Evolutionary conservation across 257 asterid genomes (phyloP).

Genomic region (Phtheirospermum japonicum): DNA sequence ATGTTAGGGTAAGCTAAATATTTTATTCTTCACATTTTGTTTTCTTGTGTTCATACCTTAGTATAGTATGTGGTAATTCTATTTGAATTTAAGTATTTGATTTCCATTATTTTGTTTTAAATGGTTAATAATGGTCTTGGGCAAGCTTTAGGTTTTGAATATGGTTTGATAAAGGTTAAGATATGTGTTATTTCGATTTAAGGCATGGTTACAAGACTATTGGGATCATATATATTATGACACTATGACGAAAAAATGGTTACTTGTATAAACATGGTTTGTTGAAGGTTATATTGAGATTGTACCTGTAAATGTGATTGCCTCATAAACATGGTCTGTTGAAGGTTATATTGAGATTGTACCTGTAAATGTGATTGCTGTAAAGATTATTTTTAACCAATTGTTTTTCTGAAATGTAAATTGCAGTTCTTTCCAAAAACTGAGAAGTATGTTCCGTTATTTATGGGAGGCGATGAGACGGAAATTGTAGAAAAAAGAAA

Average conservation of each 20-base stretch:
- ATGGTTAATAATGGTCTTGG: neutral
- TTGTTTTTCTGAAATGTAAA: constrained; percentile 24
- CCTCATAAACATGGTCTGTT: constrained; percentile 7
- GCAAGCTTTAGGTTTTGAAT: neutral
- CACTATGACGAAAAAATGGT: neutral
- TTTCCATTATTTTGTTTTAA: neutral
- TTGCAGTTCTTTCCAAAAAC: constrained; percentile 94
- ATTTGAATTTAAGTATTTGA: neutral
- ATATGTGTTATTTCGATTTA: neutral
- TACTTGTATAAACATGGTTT: constrained; percentile 10
- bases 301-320: constrained; percentile 15
- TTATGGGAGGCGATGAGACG: constrained; percentile 75
- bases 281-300: constrained; percentile 19
- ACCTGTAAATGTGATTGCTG: constrained; percentile 14
- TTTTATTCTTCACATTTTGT: neutral
- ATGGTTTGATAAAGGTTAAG: constrained; percentile 7
- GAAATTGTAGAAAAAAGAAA: constrained; percentile 71
- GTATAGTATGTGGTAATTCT: constrained; percentile 2
- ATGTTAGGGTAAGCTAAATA: constrained; percentile 65
- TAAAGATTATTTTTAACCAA: neutral
- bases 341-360: constrained; percentile 19
- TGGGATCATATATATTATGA: neutral
- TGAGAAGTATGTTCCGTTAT: constrained; percentile 78
- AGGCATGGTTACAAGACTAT: too few relatives aligned
- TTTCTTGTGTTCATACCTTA: constrained; percentile 9